These are phyloP conservation scores for Phytophthora aleatoria DNA, from an alignment of 352 stramenopile genomes.

Conservation along the genomic window DNA sequence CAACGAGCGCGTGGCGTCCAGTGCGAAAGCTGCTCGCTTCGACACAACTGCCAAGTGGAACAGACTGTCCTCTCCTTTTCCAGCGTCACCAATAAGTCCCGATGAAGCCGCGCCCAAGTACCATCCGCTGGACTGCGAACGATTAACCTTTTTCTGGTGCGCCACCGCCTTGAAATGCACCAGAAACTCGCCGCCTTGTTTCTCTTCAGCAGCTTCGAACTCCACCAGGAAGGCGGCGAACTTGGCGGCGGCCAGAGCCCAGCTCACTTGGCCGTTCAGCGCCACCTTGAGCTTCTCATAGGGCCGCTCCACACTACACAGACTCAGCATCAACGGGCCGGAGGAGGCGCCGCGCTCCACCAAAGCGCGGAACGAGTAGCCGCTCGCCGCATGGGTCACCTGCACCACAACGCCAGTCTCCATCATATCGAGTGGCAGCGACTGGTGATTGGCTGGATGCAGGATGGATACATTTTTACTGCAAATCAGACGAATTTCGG, in stretches of 20 bases:
- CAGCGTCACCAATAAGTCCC: constrained; percentile 58
- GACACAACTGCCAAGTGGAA: constrained; percentile 61
- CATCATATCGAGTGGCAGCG: constrained; percentile 2
- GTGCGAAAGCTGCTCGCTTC: constrained; percentile 45
- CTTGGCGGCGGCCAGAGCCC: constrained; percentile 66
- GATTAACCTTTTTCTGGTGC: constrained; percentile 75
- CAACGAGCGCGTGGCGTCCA: constrained; percentile 45
- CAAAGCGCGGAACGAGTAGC: constrained; percentile 52
- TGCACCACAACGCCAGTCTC: constrained; percentile 68
- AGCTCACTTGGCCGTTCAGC: constrained; percentile 66
- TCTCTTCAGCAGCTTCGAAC: constrained; percentile 19
- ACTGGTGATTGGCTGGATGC: constrained; percentile 10
- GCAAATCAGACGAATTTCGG: constrained; percentile 18
- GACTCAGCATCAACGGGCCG: constrained; percentile 39
- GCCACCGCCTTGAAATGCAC: constrained; percentile 62
- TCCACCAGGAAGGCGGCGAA: constrained; percentile 73
- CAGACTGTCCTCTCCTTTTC: constrained; percentile 44
- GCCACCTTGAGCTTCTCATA: constrained; percentile 85
- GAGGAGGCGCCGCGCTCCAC: constrained; percentile 46
- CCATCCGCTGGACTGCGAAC: constrained; percentile 50
- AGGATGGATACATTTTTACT: constrained; percentile 17
- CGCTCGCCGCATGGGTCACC: constrained; percentile 47
- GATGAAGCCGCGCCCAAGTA: constrained; percentile 49
- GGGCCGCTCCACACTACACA: constrained; percentile 65
- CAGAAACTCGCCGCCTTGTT: constrained; percentile 10